These are phyloP conservation scores for Pyrenophora teres DNA, from an alignment of 2,329 filamentous ascomycete species.

Conservation along the genomic window DNA sequence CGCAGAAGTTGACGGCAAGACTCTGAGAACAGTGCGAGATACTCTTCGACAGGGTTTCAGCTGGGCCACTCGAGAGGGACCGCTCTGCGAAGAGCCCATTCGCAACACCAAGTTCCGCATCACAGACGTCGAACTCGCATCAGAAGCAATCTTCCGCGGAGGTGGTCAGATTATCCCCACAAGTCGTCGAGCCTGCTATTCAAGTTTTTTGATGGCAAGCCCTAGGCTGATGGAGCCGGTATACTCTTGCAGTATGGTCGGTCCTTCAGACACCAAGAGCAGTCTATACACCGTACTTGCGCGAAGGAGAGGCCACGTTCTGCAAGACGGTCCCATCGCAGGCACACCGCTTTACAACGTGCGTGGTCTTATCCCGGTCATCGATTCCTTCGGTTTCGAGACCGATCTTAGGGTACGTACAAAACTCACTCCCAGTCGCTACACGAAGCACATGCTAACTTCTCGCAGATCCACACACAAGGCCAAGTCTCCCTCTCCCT, in stretches of 20 bases:
- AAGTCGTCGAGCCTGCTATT: slow-evolving; percentile 88
- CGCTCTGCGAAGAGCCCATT: slow-evolving; percentile 97
- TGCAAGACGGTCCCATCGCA: slow-evolving; percentile 91
- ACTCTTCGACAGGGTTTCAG: slow-evolving; percentile 94
- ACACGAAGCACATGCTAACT: slow-evolving; percentile 7
- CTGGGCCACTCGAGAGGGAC: slow-evolving; percentile 94
- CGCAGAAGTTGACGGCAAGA: slow-evolving; percentile 91
- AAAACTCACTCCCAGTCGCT: slow-evolving; percentile 16
- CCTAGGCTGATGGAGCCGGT: slow-evolving; percentile 96
- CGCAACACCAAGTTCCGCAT: slow-evolving; percentile 98
- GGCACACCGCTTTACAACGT: slow-evolving; percentile 94
- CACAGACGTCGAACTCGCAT: slow-evolving; percentile 84
- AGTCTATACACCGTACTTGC: slow-evolving; percentile 91
- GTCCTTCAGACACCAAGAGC: slow-evolving; percentile 84
- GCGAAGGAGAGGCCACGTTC: slow-evolving; percentile 84
- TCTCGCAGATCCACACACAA: slow-evolving; percentile 77
- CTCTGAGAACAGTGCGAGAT: slow-evolving; percentile 84
- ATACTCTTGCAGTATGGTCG: slow-evolving; percentile 90
- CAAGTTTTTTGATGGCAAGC: slow-evolving; percentile 94
- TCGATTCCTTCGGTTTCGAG: slow-evolving; percentile 97
- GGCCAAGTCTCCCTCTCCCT: slow-evolving; percentile 88
- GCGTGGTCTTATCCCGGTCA: slow-evolving; percentile 88
- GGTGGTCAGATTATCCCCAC: slow-evolving; percentile 98
- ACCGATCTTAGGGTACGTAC: slow-evolving; percentile 73
- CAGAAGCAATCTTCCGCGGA: slow-evolving; percentile 90